phyloP scores from a whole-genome alignment of 1,139 yeast species.

The Arxiozyma telluris region DNA sequence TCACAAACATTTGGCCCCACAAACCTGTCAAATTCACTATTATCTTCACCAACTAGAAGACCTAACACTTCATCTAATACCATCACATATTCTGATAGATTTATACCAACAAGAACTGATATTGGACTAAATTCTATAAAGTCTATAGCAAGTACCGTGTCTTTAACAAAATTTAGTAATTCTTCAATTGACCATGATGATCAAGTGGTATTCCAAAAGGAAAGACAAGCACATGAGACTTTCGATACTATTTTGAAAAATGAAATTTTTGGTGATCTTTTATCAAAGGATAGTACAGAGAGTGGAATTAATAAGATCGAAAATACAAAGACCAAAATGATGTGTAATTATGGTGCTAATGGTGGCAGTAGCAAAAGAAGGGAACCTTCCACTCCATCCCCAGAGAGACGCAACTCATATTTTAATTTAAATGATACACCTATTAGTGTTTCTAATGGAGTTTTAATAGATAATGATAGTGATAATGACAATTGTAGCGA shows the following conservation, averaged over 20 bases:
- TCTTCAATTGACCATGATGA: constrained; percentile 34
- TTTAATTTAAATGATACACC: not conserved
- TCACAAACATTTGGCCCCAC: constrained; percentile 4
- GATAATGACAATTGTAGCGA: not conserved
- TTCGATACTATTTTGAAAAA: constrained; percentile 80
- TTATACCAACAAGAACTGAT: constrained; percentile 79
- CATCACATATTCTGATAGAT: constrained; percentile 59
- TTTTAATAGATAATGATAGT: not conserved
- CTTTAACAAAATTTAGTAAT: constrained; percentile 16
- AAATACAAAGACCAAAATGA: constrained; percentile 14
- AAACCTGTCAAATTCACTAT: constrained; percentile 10
- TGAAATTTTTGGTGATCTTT: constrained; percentile 83
- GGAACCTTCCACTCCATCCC: constrained; percentile 8
- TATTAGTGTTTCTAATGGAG: not conserved
- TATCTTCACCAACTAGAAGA: constrained; percentile 27
- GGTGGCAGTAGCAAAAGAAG: not conserved
- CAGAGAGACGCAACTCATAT: constrained; percentile 4
- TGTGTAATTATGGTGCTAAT: not conserved
- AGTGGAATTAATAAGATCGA: constrained; percentile 26
- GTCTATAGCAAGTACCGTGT: constrained; percentile 53
- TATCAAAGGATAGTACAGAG: constrained; percentile 28
- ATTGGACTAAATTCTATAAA: constrained; percentile 77
- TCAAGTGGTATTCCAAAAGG: constrained; percentile 59
- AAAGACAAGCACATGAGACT: constrained; percentile 78
- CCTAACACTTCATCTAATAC: constrained; percentile 20